Evolutionary conservation across 768 basidiomycete genomes (phyloP).

Genomic region (Amanita jacksonii): DNA sequence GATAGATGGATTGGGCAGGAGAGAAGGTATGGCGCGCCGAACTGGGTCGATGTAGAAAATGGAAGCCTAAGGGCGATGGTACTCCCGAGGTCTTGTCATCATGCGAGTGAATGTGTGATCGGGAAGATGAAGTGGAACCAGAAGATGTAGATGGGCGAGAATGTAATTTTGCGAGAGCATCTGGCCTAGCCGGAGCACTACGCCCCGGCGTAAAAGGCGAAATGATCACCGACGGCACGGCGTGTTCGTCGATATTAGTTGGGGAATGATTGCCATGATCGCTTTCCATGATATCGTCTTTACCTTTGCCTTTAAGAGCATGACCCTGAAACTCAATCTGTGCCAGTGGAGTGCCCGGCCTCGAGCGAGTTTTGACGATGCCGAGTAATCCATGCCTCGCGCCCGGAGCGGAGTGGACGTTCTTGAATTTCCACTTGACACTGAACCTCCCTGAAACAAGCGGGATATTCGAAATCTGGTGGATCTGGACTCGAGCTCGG

Average conservation of each 20-base stretch:
- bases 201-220: constrained; percentile 5
- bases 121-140: constrained; percentile 7
- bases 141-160: constrained; percentile 12
- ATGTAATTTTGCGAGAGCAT: background rate
- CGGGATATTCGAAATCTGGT: constrained; percentile 64
- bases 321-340: background rate
- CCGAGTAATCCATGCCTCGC: constrained; percentile 27
- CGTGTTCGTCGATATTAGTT: background rate
- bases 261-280: constrained; percentile 10
- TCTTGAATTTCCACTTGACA: constrained; percentile 65
- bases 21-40: constrained; percentile 9
- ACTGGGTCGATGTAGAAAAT: background rate
- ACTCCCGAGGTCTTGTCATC: background rate
- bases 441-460: constrained; percentile 64
- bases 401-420: constrained; percentile 27
- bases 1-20: constrained; percentile 3
- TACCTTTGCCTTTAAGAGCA: background rate
- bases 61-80: background rate
- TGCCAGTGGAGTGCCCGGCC: background rate
- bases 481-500: constrained; percentile 47
- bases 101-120: background rate
- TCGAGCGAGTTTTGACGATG: constrained; percentile 12
- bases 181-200: constrained; percentile 1
- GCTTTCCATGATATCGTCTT: constrained; percentile 9
- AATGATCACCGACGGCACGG: constrained; percentile 11